phyloP scores from a whole-genome alignment of 2,329 filamentous ascomycete genomes.

The Phaeophleospora eucalypticola region DNA sequence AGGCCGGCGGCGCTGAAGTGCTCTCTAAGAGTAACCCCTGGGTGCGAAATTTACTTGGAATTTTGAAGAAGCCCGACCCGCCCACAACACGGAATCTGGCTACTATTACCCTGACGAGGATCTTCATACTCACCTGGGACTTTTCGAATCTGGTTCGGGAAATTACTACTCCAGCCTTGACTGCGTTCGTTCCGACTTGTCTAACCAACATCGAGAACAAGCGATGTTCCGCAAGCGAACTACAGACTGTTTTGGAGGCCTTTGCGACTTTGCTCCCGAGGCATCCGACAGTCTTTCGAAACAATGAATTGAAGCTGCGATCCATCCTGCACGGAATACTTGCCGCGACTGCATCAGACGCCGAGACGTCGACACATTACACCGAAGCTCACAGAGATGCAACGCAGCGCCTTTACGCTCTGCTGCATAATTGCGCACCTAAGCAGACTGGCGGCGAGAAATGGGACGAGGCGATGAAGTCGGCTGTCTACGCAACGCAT shows the following conservation, averaged over 20 bases:
- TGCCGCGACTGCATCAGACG: constrained; percentile 41
- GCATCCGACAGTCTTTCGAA: constrained; percentile 78
- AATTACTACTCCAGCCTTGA: constrained; percentile 77
- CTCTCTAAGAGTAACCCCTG: constrained; percentile 69
- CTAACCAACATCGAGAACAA: constrained; percentile 56
- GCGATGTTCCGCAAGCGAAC: constrained; percentile 30
- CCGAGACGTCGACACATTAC: constrained; percentile 13
- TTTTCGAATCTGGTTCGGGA: constrained; percentile 81
- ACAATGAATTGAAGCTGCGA: constrained; percentile 63
- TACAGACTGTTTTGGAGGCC: constrained; percentile 67
- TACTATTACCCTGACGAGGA: constrained; percentile 72
- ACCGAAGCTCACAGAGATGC: constrained; percentile 35
- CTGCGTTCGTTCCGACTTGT: constrained; percentile 68
- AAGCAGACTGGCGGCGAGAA: constrained; percentile 75
- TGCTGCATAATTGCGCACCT: constrained; percentile 74
- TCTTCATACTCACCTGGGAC: constrained; percentile 76
- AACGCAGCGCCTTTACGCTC: constrained; percentile 62
- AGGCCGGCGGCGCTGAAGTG: constrained; percentile 80
- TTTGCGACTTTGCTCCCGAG: constrained; percentile 70
- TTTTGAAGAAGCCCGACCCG: constrained; percentile 78
- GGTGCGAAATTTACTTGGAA: constrained; percentile 69
- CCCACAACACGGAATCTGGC: constrained; percentile 69
- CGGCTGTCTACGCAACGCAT: constrained; percentile 63
- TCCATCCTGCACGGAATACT: constrained; percentile 21
- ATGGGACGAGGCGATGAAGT: constrained; percentile 66